phyloP scores from a whole-genome alignment of 2,329 filamentous ascomycete genomes.

The Ustulina deusta region DNA sequence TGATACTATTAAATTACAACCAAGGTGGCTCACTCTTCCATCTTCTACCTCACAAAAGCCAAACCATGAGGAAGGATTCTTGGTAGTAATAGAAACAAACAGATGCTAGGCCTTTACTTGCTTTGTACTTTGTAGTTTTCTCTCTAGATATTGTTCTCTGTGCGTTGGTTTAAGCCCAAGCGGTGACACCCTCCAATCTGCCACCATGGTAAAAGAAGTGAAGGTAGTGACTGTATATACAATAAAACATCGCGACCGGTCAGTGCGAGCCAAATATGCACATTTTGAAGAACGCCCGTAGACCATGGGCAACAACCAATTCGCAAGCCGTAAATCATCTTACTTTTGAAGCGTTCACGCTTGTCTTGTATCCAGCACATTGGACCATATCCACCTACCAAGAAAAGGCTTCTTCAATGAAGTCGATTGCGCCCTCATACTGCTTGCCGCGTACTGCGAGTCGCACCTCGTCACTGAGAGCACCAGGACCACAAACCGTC shows the following conservation, averaged over 20 bases:
- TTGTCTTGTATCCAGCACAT: neutral
- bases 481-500: constrained; percentile 79
- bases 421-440: constrained; percentile 76
- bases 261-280: constrained; percentile 32
- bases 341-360: constrained; percentile 21
- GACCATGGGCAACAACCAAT: constrained; percentile 4
- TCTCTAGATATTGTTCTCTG: constrained; percentile 20
- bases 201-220: constrained; percentile 15
- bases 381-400: constrained; percentile 56
- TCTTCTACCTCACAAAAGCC: neutral
- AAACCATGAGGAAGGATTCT: neutral
- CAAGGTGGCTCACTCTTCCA: too few species aligned
- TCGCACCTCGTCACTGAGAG: constrained; percentile 80
- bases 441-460: constrained; percentile 74
- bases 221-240: constrained; percentile 38
- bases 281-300: constrained; percentile 20
- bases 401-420: constrained; percentile 82
- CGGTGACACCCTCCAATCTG: constrained; percentile 12
- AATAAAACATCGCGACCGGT: constrained; percentile 15
- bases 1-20: too few species aligned
- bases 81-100: neutral
- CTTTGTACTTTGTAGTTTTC: constrained; percentile 18
- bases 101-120: neutral
- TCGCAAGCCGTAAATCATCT: constrained; percentile 3
- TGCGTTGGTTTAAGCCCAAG: constrained; percentile 23